Conservation (phyloP, 768 basidiomycete species). For the Flagelloscypha sp. region DNA sequence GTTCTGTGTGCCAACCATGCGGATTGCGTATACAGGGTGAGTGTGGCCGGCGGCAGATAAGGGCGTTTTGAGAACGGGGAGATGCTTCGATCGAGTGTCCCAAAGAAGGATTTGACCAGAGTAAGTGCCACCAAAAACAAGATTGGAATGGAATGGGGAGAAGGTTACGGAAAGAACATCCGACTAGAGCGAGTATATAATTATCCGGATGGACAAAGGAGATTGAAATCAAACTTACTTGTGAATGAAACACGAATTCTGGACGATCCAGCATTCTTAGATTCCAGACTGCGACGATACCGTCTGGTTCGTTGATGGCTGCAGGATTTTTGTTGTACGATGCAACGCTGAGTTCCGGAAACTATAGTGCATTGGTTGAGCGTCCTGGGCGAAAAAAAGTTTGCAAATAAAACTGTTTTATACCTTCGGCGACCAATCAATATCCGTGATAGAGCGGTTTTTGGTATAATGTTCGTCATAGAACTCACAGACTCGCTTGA, state of each 20-base stretch:
- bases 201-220: constrained; percentile 5
- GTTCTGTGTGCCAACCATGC: constrained; percentile 97
- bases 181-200: constrained; percentile 46
- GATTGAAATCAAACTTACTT: constrained; percentile 45
- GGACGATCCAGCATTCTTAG: constrained; percentile 90
- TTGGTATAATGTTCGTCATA: constrained; percentile 85
- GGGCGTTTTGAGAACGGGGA: constrained; percentile 95
- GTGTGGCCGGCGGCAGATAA: constrained; percentile 95
- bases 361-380: constrained; percentile 39
- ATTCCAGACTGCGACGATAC: constrained; percentile 97
- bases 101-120: constrained; percentile 97
- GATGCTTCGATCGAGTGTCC: constrained; percentile 95
- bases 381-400: background rate
- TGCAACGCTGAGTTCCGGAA: constrained; percentile 90
- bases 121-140: constrained; percentile 98
- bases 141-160: constrained; percentile 95
- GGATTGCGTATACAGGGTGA: constrained; percentile 97
- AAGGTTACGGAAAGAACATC: constrained; percentile 96
- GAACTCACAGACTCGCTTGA: constrained; percentile 93
- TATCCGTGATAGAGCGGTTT: constrained; percentile 90
- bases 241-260: constrained; percentile 97
- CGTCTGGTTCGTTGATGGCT: constrained; percentile 91
- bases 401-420: constrained; percentile 8
- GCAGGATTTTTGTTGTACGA: constrained; percentile 97
- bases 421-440: constrained; percentile 98